Base-by-base conservation (phyloP, 2,329 filamentous ascomycete genomes). In the Neonectria faginata region DNA sequence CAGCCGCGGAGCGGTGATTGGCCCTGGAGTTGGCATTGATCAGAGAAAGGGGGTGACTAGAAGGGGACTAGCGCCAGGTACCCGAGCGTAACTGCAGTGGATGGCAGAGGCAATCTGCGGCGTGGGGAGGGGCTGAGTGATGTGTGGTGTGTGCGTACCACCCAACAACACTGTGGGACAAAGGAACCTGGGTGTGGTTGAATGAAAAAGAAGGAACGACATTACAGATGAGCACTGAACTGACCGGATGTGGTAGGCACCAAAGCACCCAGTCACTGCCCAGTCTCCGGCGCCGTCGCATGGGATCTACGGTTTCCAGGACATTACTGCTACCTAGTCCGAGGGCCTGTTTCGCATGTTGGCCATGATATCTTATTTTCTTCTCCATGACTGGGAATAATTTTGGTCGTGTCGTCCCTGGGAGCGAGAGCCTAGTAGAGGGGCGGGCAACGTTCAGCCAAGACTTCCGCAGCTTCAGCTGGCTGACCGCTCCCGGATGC, bases 51-150 rank as follows among this genome's bases (percentile, higher is more conserved):
- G 57, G 57, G 64, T 33, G 60, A 25, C 16, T 58, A 31, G 48
- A 63, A 57, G 16, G 11, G 18, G 58, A 60, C 45, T 69, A 72
- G 70, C 45, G 53, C 69, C 64, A 73, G 67, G 62, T 69, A 73
- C 64, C 69, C 69, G 65, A 61, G 63, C 56, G 64, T 27, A 64
- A 64, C 58, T 64, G 45, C 36, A 48, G 48, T 55, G 50, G 60
- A 65, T 57, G 62, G 45, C 27, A 48, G 44, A 57, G 50, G 60
- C 51, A 64, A 66, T 67, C 64, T 52, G 51, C 51, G 63, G 27
- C 48, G 39, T 45, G 53, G 48, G 52, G 39, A 41, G 39, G 39
- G 39, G n/a, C n/a, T 41, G n/a, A 41, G n/a, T 27, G 53, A 25
- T 29, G 39, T 44, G 27, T 39, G 36, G 10, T 12, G 36, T 36